phyloP scores from a whole-genome alignment of 257 asterid genomes.

The Nicotiana undulata region DNA sequence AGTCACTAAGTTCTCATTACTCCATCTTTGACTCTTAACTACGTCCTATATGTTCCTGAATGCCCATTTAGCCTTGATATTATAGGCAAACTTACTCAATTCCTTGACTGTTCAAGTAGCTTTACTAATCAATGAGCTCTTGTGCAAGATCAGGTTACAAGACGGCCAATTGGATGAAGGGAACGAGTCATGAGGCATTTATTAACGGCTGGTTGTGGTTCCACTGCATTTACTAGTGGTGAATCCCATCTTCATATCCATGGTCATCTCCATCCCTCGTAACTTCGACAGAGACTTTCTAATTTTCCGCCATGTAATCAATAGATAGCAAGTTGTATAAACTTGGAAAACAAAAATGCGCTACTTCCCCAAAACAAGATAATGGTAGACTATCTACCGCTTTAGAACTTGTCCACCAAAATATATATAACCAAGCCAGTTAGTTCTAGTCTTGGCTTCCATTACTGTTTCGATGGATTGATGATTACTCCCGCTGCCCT shows the following conservation, averaged over 20 bases:
- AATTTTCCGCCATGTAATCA: neutral
- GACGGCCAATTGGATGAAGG: neutral
- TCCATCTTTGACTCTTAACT: neutral
- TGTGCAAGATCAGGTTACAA: neutral
- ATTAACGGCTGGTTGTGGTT: neutral
- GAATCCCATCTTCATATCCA: neutral
- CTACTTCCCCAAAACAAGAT: neutral
- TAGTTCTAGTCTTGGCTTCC: neutral
- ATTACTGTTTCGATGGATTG: neutral
- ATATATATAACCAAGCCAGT: neutral
- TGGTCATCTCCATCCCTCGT: neutral
- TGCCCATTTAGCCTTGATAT: neutral
- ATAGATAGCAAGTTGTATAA: neutral
- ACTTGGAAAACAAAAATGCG: neutral
- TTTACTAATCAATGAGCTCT: too few relatives aligned
- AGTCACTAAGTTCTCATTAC: neutral
- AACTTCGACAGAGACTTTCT: neutral
- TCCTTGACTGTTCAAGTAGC: neutral
- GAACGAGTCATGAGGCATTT: neutral
- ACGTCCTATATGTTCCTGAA: neutral
- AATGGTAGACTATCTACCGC: neutral
- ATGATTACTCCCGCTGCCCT: neutral
- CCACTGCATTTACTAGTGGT: neutral
- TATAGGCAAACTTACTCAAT: neutral
- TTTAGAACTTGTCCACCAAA: neutral